Conservation (phyloP, 2,329 filamentous ascomycete species). For the Neonectria magnoliae region DNA sequence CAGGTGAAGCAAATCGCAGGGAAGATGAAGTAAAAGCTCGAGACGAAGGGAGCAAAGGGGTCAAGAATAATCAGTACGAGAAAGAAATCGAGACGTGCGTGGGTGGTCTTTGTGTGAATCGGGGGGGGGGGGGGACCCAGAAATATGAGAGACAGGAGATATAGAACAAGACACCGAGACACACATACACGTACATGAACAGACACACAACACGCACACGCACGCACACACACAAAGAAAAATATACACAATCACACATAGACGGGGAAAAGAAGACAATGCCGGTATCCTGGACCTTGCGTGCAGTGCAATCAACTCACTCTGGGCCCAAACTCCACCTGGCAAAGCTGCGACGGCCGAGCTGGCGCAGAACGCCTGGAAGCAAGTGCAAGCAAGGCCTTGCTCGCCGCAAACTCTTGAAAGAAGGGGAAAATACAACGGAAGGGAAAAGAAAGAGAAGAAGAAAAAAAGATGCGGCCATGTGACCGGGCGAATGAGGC, state of each 20-base stretch:
- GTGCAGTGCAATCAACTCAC: neutral
- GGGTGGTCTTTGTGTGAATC: neutral
- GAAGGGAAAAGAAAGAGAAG: neutral
- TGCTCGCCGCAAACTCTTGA: too few relatives aligned
- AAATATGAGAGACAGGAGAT: neutral
- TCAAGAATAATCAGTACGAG: neutral
- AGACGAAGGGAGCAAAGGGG: too few relatives aligned
- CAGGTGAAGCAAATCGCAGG: slow-evolving; percentile 1
- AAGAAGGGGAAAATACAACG: too few relatives aligned
- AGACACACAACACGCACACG: neutral
- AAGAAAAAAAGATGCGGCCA: neutral
- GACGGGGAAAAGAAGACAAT: neutral
- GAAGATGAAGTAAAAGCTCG: neutral
- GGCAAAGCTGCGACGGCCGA: neutral
- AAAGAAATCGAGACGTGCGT: neutral
- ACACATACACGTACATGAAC: neutral
- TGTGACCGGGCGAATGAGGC: slow-evolving; percentile 7
- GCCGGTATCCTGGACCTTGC: neutral
- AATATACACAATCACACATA: neutral
- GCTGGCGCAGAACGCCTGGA: neutral
- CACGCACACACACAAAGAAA: neutral
- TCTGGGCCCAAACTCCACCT: neutral
- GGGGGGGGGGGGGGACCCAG: neutral
- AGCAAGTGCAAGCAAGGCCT: too few relatives aligned
- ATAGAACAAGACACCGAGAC: neutral